Base-by-base conservation (phyloP, 371 early-diverging fungal genomes). In the Syncephalastrum racemosum region DNA sequence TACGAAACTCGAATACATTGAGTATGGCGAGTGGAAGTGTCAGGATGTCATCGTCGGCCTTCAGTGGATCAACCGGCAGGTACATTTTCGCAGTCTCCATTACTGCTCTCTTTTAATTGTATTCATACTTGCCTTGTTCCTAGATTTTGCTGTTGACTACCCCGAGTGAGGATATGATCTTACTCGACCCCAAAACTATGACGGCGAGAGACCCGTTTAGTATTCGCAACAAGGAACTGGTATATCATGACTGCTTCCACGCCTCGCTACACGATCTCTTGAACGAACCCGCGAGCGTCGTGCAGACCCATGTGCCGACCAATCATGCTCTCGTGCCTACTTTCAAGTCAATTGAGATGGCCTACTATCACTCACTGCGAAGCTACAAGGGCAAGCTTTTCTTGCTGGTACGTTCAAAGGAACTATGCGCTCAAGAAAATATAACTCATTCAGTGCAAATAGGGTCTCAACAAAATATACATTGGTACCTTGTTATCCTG, bases 51-150 rank as follows among this genome's bases (percentile, higher is more conserved):
- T 92, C 61, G 89, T 92, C 15, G 85, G 83, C 1, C 63, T 89
- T 18, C 89, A 88, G 59, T 92, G 92, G 92, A 75, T 91, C 13
- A 86, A 85, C 45, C 74, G 81, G 52, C 83, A 86, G 77, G 90
- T 91, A 73, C 23, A 45, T 8, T 7, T 31, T 24, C 2, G 5
- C 40, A 6, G 43, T 10, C 43, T 45, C 31, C 48, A 22, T 54
- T 62, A 41, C 13, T 27, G 15, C 44, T 40, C 31, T 39, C 15
- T 59, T 42, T 14, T 31, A 3, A 15, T 0, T 25, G 25, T 53
- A 20, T 23, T 55, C 54, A 22, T 48, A 45, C 16, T 13, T 42
- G 6, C 36, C 3, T 24, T 22, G 0, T 40, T 25, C 40, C 1
- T 64, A 90, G 89, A 80, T 86, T 36, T 60, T 91, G 14, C 72